Evolutionary conservation across 306 rosid species (phyloP).

Genomic region (Cicer yamashitae): DNA sequence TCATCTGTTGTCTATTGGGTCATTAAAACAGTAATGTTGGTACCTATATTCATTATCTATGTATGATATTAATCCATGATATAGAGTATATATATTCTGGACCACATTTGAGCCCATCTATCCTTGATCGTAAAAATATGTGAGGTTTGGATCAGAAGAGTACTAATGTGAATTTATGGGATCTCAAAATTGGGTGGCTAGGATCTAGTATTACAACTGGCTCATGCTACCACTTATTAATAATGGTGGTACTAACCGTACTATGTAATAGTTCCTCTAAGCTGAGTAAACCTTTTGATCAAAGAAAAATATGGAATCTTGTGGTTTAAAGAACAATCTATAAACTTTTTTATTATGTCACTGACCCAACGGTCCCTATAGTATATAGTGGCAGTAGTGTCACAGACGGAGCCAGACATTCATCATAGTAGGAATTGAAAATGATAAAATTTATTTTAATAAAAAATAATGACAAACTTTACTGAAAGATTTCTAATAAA

Average conservation of each 20-base stretch:
- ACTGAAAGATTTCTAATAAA: no score
- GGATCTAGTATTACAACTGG: conserved; percentile 28
- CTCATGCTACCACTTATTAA: conserved; percentile 39
- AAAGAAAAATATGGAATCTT: not conserved
- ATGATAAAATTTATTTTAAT: no score
- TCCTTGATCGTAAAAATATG: conserved; percentile 46
- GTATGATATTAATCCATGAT: conserved; percentile 45
- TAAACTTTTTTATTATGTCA: no score
- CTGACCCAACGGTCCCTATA: no score
- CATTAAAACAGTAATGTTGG: conserved; percentile 35
- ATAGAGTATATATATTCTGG: conserved; percentile 41
- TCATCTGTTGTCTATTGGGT: conserved; percentile 39
- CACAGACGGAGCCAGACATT: no score
- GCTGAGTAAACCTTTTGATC: conserved; percentile 27
- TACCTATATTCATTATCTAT: conserved; percentile 9
- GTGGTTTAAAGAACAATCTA: no score
- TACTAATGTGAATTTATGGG: conserved; percentile 22
- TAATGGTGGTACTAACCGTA: conserved; percentile 20
- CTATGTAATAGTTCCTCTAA: conserved; percentile 23
- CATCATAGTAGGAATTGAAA: no score
- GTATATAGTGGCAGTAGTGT: no score
- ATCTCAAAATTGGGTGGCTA: conserved; percentile 51
- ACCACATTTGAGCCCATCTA: conserved; percentile 37
- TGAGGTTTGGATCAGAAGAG: conserved; percentile 40
- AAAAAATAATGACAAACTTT: no score